These are phyloP conservation scores for Closterium sp. DNA, from an alignment of 139 green algal species.

Conservation along the genomic window DNA sequence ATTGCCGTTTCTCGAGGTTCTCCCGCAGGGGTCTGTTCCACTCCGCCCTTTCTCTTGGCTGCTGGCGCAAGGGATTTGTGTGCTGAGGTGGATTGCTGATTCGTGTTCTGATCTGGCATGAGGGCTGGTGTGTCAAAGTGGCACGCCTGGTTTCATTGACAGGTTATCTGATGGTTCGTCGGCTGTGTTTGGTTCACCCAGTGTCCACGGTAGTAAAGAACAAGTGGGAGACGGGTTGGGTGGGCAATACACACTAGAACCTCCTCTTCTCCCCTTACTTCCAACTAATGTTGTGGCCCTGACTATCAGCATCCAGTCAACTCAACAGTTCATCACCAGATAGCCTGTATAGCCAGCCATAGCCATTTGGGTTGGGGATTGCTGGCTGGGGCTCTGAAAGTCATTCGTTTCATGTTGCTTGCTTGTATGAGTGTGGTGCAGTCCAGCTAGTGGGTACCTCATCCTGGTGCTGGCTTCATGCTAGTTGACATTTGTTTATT, in stretches of 20 bases:
- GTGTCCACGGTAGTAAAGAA: too few species aligned
- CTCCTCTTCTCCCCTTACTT: too few species aligned
- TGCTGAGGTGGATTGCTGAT: neutral
- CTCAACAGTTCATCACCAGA: too few species aligned
- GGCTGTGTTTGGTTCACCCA: too few species aligned
- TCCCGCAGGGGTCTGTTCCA: neutral
- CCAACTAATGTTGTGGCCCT: too few species aligned
- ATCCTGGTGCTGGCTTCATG: neutral
- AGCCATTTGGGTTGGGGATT: neutral
- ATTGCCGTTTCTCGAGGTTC: slow-evolving; percentile 41
- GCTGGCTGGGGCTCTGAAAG: too few species aligned
- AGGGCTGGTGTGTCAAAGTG: neutral
- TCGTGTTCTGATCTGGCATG: neutral
- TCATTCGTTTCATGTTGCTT: neutral
- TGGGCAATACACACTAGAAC: too few species aligned
- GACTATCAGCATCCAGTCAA: too few species aligned
- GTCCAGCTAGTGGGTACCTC: neutral
- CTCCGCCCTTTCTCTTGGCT: neutral
- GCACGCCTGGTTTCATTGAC: neutral
- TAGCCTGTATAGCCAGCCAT: too few species aligned
- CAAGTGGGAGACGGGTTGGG: too few species aligned
- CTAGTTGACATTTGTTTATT: neutral
- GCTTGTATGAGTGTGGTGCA: neutral
- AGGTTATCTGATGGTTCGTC: too few species aligned
- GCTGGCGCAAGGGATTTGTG: neutral